Base-by-base conservation (phyloP, 257 asterid species). In the Fraxinus quadrangulata region DNA sequence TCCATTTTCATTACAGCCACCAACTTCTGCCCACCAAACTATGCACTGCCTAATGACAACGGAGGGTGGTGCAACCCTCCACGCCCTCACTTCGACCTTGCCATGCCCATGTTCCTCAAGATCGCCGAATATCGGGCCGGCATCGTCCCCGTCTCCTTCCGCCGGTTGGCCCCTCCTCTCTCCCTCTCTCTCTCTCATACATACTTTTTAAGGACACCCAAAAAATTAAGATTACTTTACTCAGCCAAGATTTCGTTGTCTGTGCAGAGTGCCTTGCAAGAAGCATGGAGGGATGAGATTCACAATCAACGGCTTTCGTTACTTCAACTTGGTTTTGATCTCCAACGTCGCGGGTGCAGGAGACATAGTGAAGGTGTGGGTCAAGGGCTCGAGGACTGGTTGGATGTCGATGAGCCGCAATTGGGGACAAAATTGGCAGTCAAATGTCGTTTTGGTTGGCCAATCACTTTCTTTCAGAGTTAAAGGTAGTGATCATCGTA, bases 1-100 rank as follows among this genome's bases (percentile, higher is more conserved):
- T 89, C 97, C 61, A 89, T 89, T 37, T 84, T 88, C 77, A 80
- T 91, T 34, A 89, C 94, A 0, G 94, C 90, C 70, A 91, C 96
- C 61, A 91, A 91, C 74, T 89, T 88, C 82, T 91, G 96, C 90
- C 96, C 96, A n/a, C 94, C 96, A 2, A 89, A 91, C 73, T 87
- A 75, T 67, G 91, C 92, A 6, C 74, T 84, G 79, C 87, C 96
- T 24, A 91, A 74, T 67, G 91, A 91, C 83, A 80, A 84, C 45
- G 96, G 96, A 33, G 96, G 96, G 1, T 91, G 94, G 94, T 91
- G 96, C 85, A 91, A 91, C 84, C 97, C 97, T 36, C 97, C 94
- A 67, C 90, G 94, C 5, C 54, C 89, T 1, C 97, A 91, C 75
- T 91, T 91, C 70, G 97, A 91, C n/a, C 94, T 91, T 3, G 86